Evolutionary conservation across 2,329 filamentous ascomycete genomes (phyloP).

Genomic region (Mollisiaceae sp.): DNA sequence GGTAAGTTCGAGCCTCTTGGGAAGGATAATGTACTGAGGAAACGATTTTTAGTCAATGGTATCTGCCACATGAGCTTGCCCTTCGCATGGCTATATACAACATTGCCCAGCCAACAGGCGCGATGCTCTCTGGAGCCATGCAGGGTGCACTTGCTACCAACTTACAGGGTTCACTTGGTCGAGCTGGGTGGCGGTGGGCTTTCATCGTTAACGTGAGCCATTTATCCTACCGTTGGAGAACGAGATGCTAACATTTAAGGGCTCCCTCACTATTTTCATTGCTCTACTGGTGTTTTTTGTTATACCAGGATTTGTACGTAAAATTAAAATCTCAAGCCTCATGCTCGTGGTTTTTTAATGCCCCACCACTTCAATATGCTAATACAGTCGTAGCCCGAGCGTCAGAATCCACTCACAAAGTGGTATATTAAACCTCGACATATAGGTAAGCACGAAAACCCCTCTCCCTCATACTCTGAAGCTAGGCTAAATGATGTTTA

Average conservation of each 20-base stretch:
- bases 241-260: not conserved
- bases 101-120: constrained; percentile 10
- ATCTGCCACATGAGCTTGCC: constrained; percentile 11
- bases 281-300: constrained; percentile 2
- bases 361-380: not conserved
- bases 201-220: constrained; percentile 11
- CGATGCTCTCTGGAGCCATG: constrained; percentile 9
- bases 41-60: constrained; percentile 10
- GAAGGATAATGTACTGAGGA: not conserved
- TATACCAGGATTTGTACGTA: constrained; percentile 9
- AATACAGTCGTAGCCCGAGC: constrained; percentile 3
- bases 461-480: not conserved
- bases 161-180: not conserved
- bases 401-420: constrained; percentile 8
- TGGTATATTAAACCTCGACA: constrained; percentile 11
- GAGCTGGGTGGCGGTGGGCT: constrained; percentile 8
- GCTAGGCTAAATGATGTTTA: not conserved
- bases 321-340: too few relatives aligned
- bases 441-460: constrained; percentile 2
- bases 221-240: not conserved
- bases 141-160: constrained; percentile 11
- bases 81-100: constrained; percentile 11
- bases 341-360: not conserved
- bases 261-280: constrained; percentile 3
- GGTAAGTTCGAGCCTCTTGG: not conserved